A percentile compares a stretch with the other conserved stretches of the same genome.
Evolutionary conservation across 306 rosid species (phyloP).

Genomic region (Cicer pinnatifidum): DNA sequence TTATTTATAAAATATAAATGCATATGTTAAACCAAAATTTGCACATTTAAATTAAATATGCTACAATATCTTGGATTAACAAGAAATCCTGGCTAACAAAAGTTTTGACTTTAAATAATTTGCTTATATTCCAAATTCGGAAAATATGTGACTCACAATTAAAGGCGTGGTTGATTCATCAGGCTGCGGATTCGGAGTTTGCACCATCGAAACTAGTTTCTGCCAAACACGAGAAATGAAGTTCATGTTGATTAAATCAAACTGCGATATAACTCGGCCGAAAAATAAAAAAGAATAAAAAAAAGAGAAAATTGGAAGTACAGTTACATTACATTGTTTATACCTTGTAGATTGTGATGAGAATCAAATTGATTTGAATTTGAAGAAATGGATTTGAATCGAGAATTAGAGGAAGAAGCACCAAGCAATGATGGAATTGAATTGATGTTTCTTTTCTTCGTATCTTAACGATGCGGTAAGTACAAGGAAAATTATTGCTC

Average conservation of each 20-base stretch:
- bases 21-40: not conserved
- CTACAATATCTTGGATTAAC: not conserved
- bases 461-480: conserved; percentile 22
- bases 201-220: conserved; percentile 51
- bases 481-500: not conserved
- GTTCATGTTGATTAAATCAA: conserved; percentile 25
- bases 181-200: conserved; percentile 31
- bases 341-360: conserved; percentile 33
- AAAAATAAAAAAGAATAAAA: not conserved
- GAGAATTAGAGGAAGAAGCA: conserved; percentile 6
- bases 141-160: conserved; percentile 47
- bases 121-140: not conserved
- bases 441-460: not conserved
- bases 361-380: conserved; percentile 15
- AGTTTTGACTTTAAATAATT: not conserved
- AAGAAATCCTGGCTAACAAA: not conserved
- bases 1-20: not conserved
- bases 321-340: not conserved
- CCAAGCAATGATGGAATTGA: not conserved
- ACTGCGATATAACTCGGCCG: not conserved
- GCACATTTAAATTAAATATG: not conserved
- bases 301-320: not conserved
- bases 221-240: conserved; percentile 45
- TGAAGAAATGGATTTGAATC: conserved; percentile 9
- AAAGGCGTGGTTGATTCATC: conserved; percentile 53